phyloP scores from a whole-genome alignment of 1,284 basidiomycete genomes.

The Leccinum subrobustum region DNA sequence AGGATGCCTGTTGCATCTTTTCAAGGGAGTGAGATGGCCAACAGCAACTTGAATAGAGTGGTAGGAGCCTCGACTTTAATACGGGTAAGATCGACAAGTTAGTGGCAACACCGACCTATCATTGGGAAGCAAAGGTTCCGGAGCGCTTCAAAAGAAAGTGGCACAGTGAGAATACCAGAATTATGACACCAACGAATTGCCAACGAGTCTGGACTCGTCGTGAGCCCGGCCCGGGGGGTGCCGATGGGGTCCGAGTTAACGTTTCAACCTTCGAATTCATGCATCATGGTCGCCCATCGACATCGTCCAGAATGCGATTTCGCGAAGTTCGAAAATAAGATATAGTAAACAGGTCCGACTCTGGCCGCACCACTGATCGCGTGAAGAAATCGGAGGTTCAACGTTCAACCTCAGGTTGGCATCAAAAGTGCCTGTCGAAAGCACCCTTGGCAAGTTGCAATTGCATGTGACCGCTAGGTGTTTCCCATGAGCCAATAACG shows the following conservation, averaged over 20 bases:
- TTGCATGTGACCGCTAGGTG: background rate
- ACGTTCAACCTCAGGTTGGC: background rate
- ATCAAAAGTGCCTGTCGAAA: background rate
- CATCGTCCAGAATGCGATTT: background rate
- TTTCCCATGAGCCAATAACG: background rate
- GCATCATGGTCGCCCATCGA: background rate
- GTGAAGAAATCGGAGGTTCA: background rate
- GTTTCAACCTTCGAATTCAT: background rate
- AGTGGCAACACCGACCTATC: background rate
- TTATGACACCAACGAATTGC: background rate
- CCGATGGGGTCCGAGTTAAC: no score
- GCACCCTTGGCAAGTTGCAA: background rate
- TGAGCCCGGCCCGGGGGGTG: background rate
- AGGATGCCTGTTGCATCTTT: no score
- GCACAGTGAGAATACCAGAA: background rate
- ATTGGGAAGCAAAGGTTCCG: background rate
- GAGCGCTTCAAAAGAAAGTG: background rate
- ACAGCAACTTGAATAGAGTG: background rate
- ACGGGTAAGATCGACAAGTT: background rate
- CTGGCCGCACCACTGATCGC: background rate
- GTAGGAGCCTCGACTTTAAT: background rate
- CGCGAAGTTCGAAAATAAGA: background rate
- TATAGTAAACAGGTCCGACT: background rate
- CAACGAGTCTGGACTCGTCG: background rate
- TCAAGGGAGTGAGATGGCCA: no score